phyloP scores from a whole-genome alignment of 495 filamentous ascomycete genomes.

The Echria macrotheca region DNA sequence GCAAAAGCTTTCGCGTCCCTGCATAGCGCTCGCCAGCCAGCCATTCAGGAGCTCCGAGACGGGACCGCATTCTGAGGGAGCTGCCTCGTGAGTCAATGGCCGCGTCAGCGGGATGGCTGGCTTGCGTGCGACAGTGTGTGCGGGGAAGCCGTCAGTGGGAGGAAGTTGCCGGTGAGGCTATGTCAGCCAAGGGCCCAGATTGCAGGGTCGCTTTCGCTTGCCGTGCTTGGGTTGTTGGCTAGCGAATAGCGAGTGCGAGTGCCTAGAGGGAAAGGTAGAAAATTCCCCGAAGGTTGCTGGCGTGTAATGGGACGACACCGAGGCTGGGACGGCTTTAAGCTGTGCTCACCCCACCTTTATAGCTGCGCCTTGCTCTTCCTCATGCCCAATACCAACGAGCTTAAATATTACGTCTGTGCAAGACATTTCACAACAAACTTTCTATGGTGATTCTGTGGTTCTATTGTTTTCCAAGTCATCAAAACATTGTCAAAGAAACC shows the following conservation, averaged over 20 bases:
- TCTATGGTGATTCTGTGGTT: too few species aligned
- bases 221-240: not conserved
- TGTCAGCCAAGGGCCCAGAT: slow-evolving; percentile 16
- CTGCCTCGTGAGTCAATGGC: slow-evolving; percentile 18
- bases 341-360: too few species aligned
- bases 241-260: slow-evolving; percentile 13
- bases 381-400: too few species aligned
- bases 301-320: too few species aligned
- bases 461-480: not conserved
- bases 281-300: too few species aligned
- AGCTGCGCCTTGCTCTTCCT: too few species aligned
- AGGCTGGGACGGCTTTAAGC: too few species aligned
- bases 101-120: slow-evolving; percentile 23
- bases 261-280: not conserved
- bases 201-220: slow-evolving; percentile 11
- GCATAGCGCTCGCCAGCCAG: not conserved
- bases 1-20: slow-evolving; percentile 21
- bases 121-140: slow-evolving; percentile 16
- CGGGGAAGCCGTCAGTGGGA: slow-evolving; percentile 7
- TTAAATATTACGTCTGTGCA: too few species aligned
- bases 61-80: not conserved
- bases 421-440: too few species aligned
- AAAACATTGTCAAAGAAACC: not conserved
- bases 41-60: slow-evolving; percentile 9
- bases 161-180: slow-evolving; percentile 13